phyloP scores from a whole-genome alignment of 805 yeast species.

The Candida sonorensis region DNA sequence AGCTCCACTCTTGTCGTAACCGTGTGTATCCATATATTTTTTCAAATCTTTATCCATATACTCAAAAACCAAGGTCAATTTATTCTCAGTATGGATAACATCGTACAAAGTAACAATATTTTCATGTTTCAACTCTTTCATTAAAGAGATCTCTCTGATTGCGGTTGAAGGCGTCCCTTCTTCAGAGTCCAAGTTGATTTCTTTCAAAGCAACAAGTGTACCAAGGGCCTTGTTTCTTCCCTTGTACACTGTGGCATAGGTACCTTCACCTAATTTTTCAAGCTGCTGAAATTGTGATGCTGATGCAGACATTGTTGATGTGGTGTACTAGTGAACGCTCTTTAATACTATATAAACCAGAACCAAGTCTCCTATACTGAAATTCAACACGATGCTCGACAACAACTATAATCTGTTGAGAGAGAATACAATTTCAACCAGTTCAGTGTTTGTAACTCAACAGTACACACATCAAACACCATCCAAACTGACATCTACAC shows the following conservation, averaged over 20 bases:
- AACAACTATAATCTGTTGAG: no score
- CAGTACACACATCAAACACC: no score
- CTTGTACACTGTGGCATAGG: constrained; percentile 98
- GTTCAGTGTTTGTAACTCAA: no score
- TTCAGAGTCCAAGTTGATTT: constrained; percentile 89
- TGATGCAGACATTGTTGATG: constrained; percentile 23
- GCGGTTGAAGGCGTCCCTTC: constrained; percentile 99
- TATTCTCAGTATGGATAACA: constrained; percentile 95
- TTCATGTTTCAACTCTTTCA: constrained; percentile 91
- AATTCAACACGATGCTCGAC: no score
- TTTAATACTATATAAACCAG: no score
- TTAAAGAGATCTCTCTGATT: constrained; percentile 87
- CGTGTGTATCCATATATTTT: constrained; percentile 88
- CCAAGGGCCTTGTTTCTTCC: constrained; percentile 83
- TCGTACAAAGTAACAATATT: constrained; percentile 90
- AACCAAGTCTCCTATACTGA: no score
- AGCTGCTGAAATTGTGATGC: constrained; percentile 43
- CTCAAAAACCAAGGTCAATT: constrained; percentile 88
- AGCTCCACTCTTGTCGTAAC: constrained; percentile 52
- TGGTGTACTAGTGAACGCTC: background rate
- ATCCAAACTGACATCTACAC: no score
- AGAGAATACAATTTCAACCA: no score
- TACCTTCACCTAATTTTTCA: constrained; percentile 89
- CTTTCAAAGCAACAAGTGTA: constrained; percentile 89
- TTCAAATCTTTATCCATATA: constrained; percentile 90